phyloP scores from a whole-genome alignment of 768 basidiomycete species.

The Auricularia sp. region DNA sequence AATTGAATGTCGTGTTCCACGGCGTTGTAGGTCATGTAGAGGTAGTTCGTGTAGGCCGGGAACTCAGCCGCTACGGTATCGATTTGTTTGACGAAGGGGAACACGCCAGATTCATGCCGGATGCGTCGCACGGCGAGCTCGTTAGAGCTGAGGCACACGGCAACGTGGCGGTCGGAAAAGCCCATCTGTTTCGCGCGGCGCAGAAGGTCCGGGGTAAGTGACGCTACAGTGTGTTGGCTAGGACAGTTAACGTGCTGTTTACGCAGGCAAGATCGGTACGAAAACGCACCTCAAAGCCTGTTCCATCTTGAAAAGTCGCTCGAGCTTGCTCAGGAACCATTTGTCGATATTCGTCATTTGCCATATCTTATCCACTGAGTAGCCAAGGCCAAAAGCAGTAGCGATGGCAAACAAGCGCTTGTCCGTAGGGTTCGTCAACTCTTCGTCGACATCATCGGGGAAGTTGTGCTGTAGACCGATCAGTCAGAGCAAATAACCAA shows the following conservation, averaged over 20 bases:
- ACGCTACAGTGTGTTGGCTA: slow-evolving; percentile 56
- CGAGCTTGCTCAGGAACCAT: slow-evolving; percentile 91
- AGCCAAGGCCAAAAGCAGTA: slow-evolving; percentile 84
- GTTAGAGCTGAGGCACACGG: slow-evolving; percentile 72
- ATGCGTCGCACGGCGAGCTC: slow-evolving; percentile 88
- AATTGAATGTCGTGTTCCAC: slow-evolving; percentile 86
- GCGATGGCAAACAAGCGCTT: slow-evolving; percentile 96
- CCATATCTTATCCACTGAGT: slow-evolving; percentile 93
- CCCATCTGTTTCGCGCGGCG: slow-evolving; percentile 87
- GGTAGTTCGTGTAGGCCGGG: slow-evolving; percentile 97
- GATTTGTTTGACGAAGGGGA: slow-evolving; percentile 95
- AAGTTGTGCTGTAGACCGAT: slow-evolving; percentile 56
- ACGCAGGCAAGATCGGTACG: background rate
- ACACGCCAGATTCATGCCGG: slow-evolving; percentile 73
- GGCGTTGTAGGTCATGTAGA: slow-evolving; percentile 98
- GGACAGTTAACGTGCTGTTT: background rate
- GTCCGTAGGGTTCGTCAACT: slow-evolving; percentile 89
- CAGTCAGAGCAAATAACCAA: background rate
- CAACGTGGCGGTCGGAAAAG: slow-evolving; percentile 90
- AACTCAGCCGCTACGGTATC: slow-evolving; percentile 99
- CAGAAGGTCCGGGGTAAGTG: slow-evolving; percentile 52
- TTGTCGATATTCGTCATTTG: slow-evolving; percentile 97
- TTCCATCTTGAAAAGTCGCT: slow-evolving; percentile 79
- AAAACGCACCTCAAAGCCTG: slow-evolving; percentile 55
- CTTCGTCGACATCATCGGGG: slow-evolving; percentile 84